These are phyloP conservation scores for Leavenworthia alabamica DNA, from an alignment of 345 rosid genomes.

Conservation along the genomic window DNA sequence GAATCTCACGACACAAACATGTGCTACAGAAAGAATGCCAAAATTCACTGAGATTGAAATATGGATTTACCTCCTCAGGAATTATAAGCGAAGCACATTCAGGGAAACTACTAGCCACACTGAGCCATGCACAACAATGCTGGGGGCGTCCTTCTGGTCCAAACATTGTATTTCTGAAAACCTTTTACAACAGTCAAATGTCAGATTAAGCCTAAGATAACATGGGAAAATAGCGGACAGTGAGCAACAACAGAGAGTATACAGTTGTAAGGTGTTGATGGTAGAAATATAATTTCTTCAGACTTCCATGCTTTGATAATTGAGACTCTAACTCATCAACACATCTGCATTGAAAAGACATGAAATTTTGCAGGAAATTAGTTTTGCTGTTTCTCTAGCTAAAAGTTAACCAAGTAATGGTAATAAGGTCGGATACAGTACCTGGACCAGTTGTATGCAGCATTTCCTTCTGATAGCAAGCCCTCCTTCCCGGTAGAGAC, in stretches of 20 bases:
- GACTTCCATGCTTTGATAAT: conserved; percentile 93
- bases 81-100: conserved; percentile 93
- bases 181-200: conserved; percentile 41
- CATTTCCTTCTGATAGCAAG: conserved; percentile 93
- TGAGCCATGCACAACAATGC: conserved; percentile 99
- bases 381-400: conserved; percentile 1
- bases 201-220: conserved; percentile 22
- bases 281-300: conserved; percentile 81
- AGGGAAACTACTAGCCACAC: conserved; percentile 97
- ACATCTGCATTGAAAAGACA: conserved; percentile 52
- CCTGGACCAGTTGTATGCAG: conserved; percentile 99
- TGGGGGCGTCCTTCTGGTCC: conserved; percentile 99
- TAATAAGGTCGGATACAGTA: conserved; percentile 24
- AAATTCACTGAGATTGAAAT: background rate
- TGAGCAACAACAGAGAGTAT: conserved; percentile 15
- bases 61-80: conserved; percentile 78
- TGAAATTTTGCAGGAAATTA: background rate
- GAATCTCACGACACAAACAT: conserved; percentile 10
- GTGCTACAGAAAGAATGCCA: background rate
- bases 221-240: conserved; percentile 5
- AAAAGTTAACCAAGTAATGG: conserved; percentile 2
- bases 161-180: conserved; percentile 98
- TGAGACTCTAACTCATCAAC: conserved; percentile 92
- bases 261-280: conserved; percentile 94
- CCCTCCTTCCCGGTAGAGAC: conserved; percentile 99